phyloP scores from a whole-genome alignment of 257 asterid genomes.

The Sherardia arvensis region DNA sequence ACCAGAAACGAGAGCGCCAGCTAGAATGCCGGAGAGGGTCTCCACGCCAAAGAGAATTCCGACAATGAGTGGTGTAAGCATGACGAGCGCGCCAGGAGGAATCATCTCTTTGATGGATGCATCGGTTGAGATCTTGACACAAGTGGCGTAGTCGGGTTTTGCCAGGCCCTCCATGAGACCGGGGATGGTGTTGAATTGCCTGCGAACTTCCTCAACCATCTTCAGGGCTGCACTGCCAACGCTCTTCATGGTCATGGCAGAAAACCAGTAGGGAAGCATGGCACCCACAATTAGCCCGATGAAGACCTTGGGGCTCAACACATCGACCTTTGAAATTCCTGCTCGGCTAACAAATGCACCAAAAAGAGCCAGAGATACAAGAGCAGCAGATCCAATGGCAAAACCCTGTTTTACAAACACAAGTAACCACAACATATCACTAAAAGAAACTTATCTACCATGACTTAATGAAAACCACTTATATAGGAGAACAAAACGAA shows the following conservation, averaged over 20 bases:
- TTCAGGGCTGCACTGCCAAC: slow-evolving; percentile 85
- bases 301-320: slow-evolving; percentile 77
- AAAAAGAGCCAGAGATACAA: slow-evolving; percentile 72
- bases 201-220: slow-evolving; percentile 86
- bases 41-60: slow-evolving; percentile 80
- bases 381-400: slow-evolving; percentile 89
- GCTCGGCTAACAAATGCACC: slow-evolving; percentile 98
- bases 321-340: slow-evolving; percentile 55
- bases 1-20: slow-evolving; percentile 88
- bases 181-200: slow-evolving; percentile 81
- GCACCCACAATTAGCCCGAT: slow-evolving; percentile 82
- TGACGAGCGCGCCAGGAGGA: slow-evolving; percentile 89
- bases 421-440: background rate
- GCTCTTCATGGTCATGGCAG: slow-evolving; percentile 97
- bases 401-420: slow-evolving; percentile 49
- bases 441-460: too few relatives aligned
- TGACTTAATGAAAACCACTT: too few relatives aligned
- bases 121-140: slow-evolving; percentile 84
- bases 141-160: slow-evolving; percentile 79
- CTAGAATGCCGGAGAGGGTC: slow-evolving; percentile 83
- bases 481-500: background rate
- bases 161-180: slow-evolving; percentile 71
- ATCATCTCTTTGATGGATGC: slow-evolving; percentile 89
- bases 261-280: slow-evolving; percentile 94
- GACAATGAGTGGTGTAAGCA: slow-evolving; percentile 82